These are phyloP conservation scores for Vitis cinerea DNA, from an alignment of 164 flowering plant genomes.

Conservation along the genomic window DNA sequence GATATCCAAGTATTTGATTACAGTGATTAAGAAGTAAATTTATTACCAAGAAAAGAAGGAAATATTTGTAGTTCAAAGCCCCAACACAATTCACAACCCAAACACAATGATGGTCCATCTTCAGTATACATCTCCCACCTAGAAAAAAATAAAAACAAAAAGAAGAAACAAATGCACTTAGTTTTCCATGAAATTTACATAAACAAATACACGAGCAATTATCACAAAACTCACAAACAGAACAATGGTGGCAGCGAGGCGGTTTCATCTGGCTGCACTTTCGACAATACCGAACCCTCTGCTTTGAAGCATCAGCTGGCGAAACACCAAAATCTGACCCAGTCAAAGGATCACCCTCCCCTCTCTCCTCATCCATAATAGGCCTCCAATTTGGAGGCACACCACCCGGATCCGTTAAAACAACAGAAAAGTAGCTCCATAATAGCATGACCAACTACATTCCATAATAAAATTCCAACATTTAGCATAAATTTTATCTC, in stretches of 20 bases:
- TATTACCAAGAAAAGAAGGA: conserved; percentile 92
- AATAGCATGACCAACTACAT: conserved; percentile 89
- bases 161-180: background rate
- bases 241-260: conserved; percentile 99
- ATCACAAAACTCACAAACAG: conserved; percentile 76
- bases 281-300: conserved; percentile 67
- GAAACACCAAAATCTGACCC: conserved; percentile 42
- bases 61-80: conserved; percentile 90
- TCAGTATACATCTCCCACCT: conserved; percentile 99
- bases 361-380: conserved; percentile 77
- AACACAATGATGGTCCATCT: conserved; percentile 99
- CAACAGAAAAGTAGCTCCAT: conserved; percentile 97
- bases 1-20: no score
- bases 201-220: background rate
- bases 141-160: conserved; percentile 10
- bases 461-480: background rate
- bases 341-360: conserved; percentile 71
- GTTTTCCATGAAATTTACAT: background rate
- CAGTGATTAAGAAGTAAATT: conserved; percentile 1
- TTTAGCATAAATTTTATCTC: background rate
- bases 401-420: conserved; percentile 89
- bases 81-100: conserved; percentile 99
- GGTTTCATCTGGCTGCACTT: conserved; percentile 95
- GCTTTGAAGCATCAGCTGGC: conserved; percentile 40
- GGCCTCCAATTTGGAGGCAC: conserved; percentile 97